Base-by-base conservation (phyloP, 768 basidiomycete genomes). In the Calvatia gigantea region DNA sequence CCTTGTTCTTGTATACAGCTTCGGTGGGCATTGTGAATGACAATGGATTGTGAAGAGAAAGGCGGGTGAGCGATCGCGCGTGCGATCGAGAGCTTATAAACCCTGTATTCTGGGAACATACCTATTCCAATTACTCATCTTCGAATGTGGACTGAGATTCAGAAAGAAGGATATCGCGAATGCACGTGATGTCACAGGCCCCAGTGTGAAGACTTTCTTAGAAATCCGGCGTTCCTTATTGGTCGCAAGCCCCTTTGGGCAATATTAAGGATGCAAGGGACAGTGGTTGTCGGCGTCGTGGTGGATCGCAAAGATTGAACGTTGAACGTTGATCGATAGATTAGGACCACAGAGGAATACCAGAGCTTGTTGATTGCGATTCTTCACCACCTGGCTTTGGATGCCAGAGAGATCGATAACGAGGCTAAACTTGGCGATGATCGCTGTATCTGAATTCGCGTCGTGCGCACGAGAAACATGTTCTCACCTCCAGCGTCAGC, bases 11-110 rank as follows among this genome's bases (percentile, higher is more conserved):
- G 65, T 78, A 73, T 44, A 87, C 81, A 68, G 84, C 79, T 56
- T 79, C 61, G 59, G 87, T 81, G 61, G 89, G 81, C 89, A 91
- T 91, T 56, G 43, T 67, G 37, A 39, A 35, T 33, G 47, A 39
- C 38, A 56, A 64, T 57, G 59, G 51, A 47, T 59, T 51, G 51
- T 11, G 19, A 51, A 50, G 57, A 60, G 50, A 56, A 53, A 54
- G 59, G 57, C 46, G 42, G 49, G 21, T 44, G 43, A 43, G 51
- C 23, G n/a, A 43, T 48, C 44, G 31, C 21, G 41, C 17, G 44
- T 7, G 21, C 9, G 7, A 15, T 6, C 7, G 14, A 31, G 37
- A 27, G n/a, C 31, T 56, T 56, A 56, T 48, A 56, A 49, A 56
- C 29, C 27, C 46, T 29, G 21, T 33, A 33, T 37, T 28, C 27